Evolutionary conservation across 192 early-diverging fungal species (phyloP).

Genomic region (Backusella luteola): DNA sequence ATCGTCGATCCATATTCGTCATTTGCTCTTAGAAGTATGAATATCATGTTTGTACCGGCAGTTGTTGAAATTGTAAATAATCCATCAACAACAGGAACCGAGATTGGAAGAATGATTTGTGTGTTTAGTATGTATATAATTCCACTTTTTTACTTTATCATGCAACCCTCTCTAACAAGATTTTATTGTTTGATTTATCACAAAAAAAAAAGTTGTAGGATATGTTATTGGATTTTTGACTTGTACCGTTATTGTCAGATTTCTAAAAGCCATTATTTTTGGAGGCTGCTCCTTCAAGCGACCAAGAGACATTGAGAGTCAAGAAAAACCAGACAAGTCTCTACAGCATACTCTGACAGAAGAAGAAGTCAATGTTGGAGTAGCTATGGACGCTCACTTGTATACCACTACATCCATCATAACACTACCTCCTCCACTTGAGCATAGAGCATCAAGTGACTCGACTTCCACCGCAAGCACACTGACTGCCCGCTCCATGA

Average conservation of each 20-base stretch:
- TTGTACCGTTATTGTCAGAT: not conserved
- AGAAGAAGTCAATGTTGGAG: not conserved
- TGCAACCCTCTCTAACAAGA: not conserved
- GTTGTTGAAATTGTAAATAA: slow-evolving; percentile 15
- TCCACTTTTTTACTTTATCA: not conserved
- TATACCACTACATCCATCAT: not conserved
- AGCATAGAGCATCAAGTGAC: not conserved
- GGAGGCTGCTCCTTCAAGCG: not conserved
- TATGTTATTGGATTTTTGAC: not conserved
- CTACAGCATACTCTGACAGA: not conserved
- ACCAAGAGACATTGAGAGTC: not conserved
- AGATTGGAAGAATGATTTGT: slow-evolving; percentile 6
- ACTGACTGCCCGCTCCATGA: not conserved
- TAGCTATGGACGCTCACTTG: not conserved
- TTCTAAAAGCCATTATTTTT: not conserved
- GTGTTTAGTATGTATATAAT: not conserved
- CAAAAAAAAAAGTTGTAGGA: not conserved
- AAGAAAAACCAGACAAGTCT: not conserved
- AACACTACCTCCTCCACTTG: not conserved
- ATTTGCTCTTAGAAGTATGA: slow-evolving; percentile 15
- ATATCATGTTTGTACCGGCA: slow-evolving; percentile 18
- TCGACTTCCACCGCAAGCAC: not conserved
- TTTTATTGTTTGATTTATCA: not conserved
- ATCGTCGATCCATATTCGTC: slow-evolving; percentile 9
- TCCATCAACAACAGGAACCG: not conserved